phyloP scores from a whole-genome alignment of 192 early-diverging fungal genomes.

The Linnemannia schmuckeri region DNA sequence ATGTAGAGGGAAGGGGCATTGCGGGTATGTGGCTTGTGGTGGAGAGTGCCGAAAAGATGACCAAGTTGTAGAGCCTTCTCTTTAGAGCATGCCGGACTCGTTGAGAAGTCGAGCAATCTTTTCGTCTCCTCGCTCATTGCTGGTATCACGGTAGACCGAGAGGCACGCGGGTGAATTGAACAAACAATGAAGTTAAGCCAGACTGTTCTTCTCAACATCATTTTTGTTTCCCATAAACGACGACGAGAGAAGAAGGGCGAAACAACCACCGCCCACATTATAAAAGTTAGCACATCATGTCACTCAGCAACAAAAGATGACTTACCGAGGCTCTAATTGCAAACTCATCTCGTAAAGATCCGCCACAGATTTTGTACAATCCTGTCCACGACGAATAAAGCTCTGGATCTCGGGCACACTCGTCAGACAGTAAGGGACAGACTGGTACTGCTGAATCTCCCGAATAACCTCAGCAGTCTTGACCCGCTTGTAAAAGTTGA shows the following conservation, averaged over 20 bases:
- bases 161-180: background rate
- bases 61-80: background rate
- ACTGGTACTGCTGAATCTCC: constrained; percentile 95
- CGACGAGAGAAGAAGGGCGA: background rate
- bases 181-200: background rate
- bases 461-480: constrained; percentile 93
- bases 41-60: background rate
- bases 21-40: background rate
- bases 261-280: background rate
- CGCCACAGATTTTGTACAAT: constrained; percentile 78
- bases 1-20: background rate
- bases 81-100: constrained; percentile 82
- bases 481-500: constrained; percentile 94
- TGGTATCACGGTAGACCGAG: background rate
- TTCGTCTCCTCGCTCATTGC: constrained; percentile 82
- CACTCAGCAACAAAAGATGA: background rate
- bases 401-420: constrained; percentile 89
- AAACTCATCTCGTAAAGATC: constrained; percentile 86
- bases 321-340: constrained; percentile 86
- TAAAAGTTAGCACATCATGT: background rate
- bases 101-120: constrained; percentile 78
- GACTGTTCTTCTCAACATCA: background rate
- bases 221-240: background rate
- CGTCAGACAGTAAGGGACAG: constrained; percentile 83
- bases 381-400: constrained; percentile 78